These are phyloP conservation scores for Mariannaea sp. DNA, from an alignment of 2,329 filamentous ascomycete genomes.

Conservation along the genomic window DNA sequence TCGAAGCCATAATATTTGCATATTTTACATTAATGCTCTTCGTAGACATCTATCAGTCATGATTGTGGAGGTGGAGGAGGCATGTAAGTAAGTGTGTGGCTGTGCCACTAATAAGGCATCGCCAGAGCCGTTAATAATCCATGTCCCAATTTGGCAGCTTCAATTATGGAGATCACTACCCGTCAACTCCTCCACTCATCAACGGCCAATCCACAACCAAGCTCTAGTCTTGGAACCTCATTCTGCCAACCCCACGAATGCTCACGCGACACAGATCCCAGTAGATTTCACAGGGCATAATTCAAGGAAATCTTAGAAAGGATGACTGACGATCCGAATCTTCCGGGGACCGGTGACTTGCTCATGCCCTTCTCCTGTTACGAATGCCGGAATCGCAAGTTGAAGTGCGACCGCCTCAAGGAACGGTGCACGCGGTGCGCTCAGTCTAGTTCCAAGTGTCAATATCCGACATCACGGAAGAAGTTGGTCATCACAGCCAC, in stretches of 20 bases:
- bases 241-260: background rate
- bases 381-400: slow-evolving; percentile 37
- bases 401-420: slow-evolving; percentile 38
- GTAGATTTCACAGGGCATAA: background rate
- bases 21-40: no score
- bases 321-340: slow-evolving; percentile 21
- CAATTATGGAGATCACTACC: background rate
- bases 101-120: no score
- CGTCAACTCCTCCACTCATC: background rate
- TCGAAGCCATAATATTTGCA: no score
- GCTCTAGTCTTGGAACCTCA: background rate
- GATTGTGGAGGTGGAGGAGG: no score
- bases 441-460: slow-evolving; percentile 27
- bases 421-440: slow-evolving; percentile 36
- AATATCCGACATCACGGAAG: slow-evolving; percentile 37
- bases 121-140: no score
- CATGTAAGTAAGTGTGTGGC: no score
- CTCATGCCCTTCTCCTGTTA: slow-evolving; percentile 36
- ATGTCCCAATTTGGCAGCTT: no score
- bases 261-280: background rate
- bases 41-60: no score
- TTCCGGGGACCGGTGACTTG: background rate
- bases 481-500: slow-evolving; percentile 30
- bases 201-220: background rate
- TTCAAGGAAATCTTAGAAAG: background rate